Evolutionary conservation across 225 moss, liverwort and hornwort genomes (phyloP), one percentile per base, ranked within the genome.

Genomic region (Antitrichia curtipendula): DNA sequence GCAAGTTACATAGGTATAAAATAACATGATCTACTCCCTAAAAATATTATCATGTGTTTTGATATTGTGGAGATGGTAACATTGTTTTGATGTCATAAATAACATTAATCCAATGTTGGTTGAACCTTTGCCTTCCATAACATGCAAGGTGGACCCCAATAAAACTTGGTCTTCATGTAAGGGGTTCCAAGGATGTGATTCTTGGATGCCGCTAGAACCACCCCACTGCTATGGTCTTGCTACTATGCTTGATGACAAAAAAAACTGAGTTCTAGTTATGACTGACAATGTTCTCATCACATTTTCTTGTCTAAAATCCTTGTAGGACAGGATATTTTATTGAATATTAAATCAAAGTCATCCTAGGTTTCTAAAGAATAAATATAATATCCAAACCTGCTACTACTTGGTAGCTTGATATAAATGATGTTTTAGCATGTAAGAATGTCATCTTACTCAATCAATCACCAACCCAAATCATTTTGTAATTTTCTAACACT

Each of bases 201-300:
- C 2, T 65, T 66, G 12, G 21, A 66, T n/a, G 1, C 12, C 4
- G 12, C 21, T 0, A 66, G 1, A 66, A n/a, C 6, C n/a, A 65
- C 6, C 0, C n/a, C n/a, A n/a, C 1, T 66, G 0, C 1, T 40
- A 0, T n/a, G 22, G 4, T 22, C 68, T 23, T 38, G 1, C 7
- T 68, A 8, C 5, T 38, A 1, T 68, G 13, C 23, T 68, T 2
- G 4, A 23, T 68, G 13, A 38, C 68, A 23, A 41, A 70, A 27
- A 25, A 13, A 25, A 25, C 0, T 25, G 19, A 25, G 5, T 41
- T 41, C 1, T 25, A 5, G 12, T 8, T 25, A 41, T 41, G 25
- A 41, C 3, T 0, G 0, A 16, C 9, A 27, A 41, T 27, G 2
- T 27, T 41, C 0, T 70, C 1, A 0, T 25, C 25, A 70, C 8